Base-by-base conservation (phyloP, 2,329 filamentous ascomycete genomes). In the Colletotrichum ledebouriae region DNA sequence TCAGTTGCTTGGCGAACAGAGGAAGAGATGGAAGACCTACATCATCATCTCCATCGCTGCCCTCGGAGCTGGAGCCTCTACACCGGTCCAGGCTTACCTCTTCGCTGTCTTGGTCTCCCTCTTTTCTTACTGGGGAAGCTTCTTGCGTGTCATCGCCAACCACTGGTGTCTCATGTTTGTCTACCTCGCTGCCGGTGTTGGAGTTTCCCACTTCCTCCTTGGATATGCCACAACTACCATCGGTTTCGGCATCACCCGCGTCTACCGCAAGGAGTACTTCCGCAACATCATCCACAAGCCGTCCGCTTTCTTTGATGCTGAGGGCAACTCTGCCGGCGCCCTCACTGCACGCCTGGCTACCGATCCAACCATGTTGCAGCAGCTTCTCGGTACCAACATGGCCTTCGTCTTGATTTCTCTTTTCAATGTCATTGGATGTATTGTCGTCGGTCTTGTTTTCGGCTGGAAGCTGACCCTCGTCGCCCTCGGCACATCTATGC, bases 381-480 rank as follows among this genome's bases (percentile, higher is more conserved):
- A 71, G 62, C 70, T 71, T 11, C 66, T 71, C 12, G 70, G 70
- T 25, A 66, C 69, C 55, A 72, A 72, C 62, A 63, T 72, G 52
- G 65, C 64, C 20, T 64, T 71, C 44, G 61, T 71, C 1, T 53
- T 71, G 33, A 71, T 71, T 46, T 69, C 69, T 5, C 46, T 69
- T 2, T 65, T 71, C 59, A 71, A 69, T 41, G 70, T 71, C 34
- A 49, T 71, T n/a, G 69, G 66, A n/a, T 69, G 70, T 9, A 34
- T 70, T 3, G 56, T 63, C 0, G 63, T 81, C 17, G 75, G 77
- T 4, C 74, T 81, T 29, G 72, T 75, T 33, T 74, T 81, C 29
- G 80, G 79, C 25, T 82, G 80, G 80, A 81, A 81, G 73, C 73
- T 82, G 33, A 78, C 78, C 2, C 76, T 82, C 39, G 62, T 74